Conservation (phyloP, 495 filamentous ascomycete species). For the Neurospora sp. region DNA sequence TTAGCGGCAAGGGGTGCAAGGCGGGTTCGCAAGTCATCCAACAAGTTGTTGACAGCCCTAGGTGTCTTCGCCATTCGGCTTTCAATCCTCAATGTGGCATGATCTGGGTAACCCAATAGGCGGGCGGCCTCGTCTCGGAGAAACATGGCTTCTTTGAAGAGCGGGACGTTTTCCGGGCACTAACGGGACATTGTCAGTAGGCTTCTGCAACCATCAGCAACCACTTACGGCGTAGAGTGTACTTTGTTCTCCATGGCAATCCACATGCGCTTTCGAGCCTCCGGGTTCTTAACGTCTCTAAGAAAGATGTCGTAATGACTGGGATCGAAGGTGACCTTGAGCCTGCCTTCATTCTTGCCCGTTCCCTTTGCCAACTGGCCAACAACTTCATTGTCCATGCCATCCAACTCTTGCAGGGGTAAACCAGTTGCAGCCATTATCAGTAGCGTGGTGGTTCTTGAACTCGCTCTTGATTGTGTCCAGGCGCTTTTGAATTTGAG, state of each 20-base stretch:
- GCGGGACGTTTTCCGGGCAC: slow-evolving; percentile 72
- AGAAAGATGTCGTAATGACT: slow-evolving; percentile 49
- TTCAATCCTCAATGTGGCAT: slow-evolving; percentile 84
- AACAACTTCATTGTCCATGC: slow-evolving; percentile 47
- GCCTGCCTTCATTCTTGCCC: slow-evolving; percentile 53
- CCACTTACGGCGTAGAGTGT: not conserved
- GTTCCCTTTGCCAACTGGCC: slow-evolving; percentile 57
- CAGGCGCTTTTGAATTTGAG: slow-evolving; percentile 54
- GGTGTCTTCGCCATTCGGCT: slow-evolving; percentile 97
- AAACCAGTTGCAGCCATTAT: slow-evolving; percentile 51
- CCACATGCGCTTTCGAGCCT: slow-evolving; percentile 44
- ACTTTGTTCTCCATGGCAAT: slow-evolving; percentile 51
- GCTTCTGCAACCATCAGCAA: not conserved
- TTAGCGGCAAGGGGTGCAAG: slow-evolving; percentile 66
- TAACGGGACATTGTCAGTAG: slow-evolving; percentile 7
- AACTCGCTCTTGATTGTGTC: slow-evolving; percentile 46
- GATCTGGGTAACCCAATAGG: slow-evolving; percentile 81
- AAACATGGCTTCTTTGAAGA: slow-evolving; percentile 80
- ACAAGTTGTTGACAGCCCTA: slow-evolving; percentile 73
- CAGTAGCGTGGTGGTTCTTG: slow-evolving; percentile 52
- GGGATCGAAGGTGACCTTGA: slow-evolving; percentile 46
- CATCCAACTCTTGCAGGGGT: slow-evolving; percentile 45
- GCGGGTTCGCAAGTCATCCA: slow-evolving; percentile 66
- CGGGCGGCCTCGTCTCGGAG: slow-evolving; percentile 90
- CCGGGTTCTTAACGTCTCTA: slow-evolving; percentile 46